phyloP scores from a whole-genome alignment of 2,329 filamentous ascomycete species.

The Phaeosphaeriaceae sp. region DNA sequence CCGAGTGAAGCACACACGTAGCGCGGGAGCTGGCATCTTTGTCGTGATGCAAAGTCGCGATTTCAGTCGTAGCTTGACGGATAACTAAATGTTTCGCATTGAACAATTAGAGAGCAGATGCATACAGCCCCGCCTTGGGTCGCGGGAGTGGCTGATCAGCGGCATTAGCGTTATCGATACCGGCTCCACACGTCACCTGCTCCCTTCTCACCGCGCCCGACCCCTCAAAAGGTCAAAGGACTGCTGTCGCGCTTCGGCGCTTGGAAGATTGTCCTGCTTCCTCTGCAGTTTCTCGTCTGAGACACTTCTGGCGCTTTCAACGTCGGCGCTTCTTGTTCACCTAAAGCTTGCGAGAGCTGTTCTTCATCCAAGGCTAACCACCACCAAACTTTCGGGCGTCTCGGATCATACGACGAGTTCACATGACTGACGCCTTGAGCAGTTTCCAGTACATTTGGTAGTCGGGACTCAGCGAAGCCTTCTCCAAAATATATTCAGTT shows the following conservation, averaged over 20 bases:
- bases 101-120: neutral
- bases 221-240: neutral
- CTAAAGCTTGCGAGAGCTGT: no score
- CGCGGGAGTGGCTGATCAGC: neutral
- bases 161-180: conserved; percentile 1
- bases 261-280: neutral
- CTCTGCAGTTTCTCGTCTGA: neutral
- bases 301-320: no score
- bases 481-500: no score
- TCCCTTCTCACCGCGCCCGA: neutral
- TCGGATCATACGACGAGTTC: neutral
- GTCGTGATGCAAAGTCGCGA: neutral
- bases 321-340: no score
- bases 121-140: neutral
- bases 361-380: neutral
- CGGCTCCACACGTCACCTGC: neutral
- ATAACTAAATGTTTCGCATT: neutral
- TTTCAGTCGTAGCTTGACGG: neutral
- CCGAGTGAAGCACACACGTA: no score
- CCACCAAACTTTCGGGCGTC: neutral
- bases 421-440: neutral
- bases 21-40: no score
- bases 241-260: neutral
- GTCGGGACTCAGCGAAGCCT: no score
- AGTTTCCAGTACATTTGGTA: no score